phyloP scores from a whole-genome alignment of 371 early-diverging fungal genomes.

The Batkoa obscura region DNA sequence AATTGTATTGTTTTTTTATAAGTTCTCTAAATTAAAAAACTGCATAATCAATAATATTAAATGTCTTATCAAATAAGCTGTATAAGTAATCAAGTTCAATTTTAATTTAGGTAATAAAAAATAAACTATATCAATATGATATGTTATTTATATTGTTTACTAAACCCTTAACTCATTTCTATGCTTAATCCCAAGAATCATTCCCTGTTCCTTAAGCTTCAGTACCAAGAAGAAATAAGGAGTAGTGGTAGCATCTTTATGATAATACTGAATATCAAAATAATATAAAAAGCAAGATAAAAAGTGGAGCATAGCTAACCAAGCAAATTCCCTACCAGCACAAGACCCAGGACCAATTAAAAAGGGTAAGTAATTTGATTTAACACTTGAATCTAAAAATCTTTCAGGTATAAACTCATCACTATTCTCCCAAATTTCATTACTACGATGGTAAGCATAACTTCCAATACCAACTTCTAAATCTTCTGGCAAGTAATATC shows the following conservation, averaged over 20 bases:
- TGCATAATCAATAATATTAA: too few relatives aligned
- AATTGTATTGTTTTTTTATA: too few relatives aligned
- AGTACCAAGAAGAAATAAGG: not conserved
- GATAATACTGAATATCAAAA: not conserved
- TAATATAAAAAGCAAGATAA: not conserved
- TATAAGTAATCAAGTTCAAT: too few relatives aligned
- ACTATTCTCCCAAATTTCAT: not conserved
- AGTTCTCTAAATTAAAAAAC: too few relatives aligned
- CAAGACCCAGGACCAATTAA: not conserved
- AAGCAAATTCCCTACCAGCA: conserved; percentile 1
- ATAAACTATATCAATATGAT: too few relatives aligned
- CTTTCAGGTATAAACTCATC: not conserved
- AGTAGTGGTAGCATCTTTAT: not conserved
- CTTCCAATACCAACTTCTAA: not conserved
- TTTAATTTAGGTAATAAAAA: too few relatives aligned
- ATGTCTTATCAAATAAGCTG: too few relatives aligned
- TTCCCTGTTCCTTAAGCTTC: not conserved
- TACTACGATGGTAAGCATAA: not conserved
- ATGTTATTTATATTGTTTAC: too few relatives aligned
- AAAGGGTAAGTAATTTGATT: not conserved
- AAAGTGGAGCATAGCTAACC: not conserved
- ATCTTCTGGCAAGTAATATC: conserved; percentile 7
- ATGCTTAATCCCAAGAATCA: too few relatives aligned
- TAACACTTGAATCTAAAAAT: not conserved
- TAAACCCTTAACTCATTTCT: too few relatives aligned